Base-by-base conservation (phyloP, 2,329 filamentous ascomycete species). In the Aspergillus sp. region DNA sequence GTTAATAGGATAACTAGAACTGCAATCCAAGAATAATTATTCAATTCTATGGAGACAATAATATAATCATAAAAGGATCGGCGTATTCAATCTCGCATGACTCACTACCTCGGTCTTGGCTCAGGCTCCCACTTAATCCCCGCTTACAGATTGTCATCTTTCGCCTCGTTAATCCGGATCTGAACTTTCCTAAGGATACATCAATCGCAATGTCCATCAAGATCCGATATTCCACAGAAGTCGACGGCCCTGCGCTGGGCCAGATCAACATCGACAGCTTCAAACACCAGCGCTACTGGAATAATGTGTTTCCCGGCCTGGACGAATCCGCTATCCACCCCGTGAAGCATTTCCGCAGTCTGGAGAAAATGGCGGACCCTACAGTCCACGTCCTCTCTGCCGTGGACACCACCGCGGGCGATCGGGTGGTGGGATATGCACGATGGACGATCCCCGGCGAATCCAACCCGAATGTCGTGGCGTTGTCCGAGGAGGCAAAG, bases 181-280 rank as follows among this genome's bases (percentile, higher is more conserved):
- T 4, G 5, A 7, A 22, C 22, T 7, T 22, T 22, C 22, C 7
- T 22, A 6, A 22, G 7, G 22, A 22, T 38, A n/a, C 35, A n/a
- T n/a, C 35, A 38, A n/a, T 10, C 30, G 14, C 44, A 9, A 51
- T 51, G 49, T 11, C 65, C 62, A 66, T 68, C 61, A 63, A 68
- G 1, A 53, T 80, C 45, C 73, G 77, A 38, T 65, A 66, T 33
- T 79, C 74, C 41, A 71, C 62, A 1, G 56, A 64, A 13, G 63
- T 61, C 11, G 80, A 82, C 62, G 65, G 73, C 2, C 59, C 70
- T 10, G 63, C 54, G 16, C 64, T 82, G 22, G 70, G 65, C 44
- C 65, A 72, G 10, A 69, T 78, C 56, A 79, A 79, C 62, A 65
- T 76, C 54, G 67, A 71, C 10, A 76, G 76, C 41, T 82, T 82